Evolutionary conservation across 2,329 filamentous ascomycete genomes (phyloP), one percentile per base, ranked within the genome.

Genomic region (Daldinia eschscholtzii): DNA sequence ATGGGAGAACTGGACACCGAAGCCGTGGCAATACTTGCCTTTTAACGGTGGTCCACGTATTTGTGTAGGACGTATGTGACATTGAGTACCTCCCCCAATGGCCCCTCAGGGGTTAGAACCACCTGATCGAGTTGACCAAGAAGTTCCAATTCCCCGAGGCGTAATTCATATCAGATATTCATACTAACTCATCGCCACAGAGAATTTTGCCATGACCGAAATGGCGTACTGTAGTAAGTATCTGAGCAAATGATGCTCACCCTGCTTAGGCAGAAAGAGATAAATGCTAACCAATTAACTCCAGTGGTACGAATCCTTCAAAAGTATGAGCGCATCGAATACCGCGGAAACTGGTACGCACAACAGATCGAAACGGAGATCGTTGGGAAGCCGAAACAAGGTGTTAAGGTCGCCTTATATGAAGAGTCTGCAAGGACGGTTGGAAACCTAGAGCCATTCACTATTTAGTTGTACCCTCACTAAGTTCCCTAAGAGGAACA

Each of bases 191-290:
- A 2, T 13, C 12, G 20, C 18, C 18, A 57, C 4, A 57, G 53
- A 88, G 77, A 86, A 88, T 67, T 88, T 89, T 77, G 87, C 87
- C 3, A 83, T 85, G 76, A 84, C 86, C 2, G 86, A 88, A 77
- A 88, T 88, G 84, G 84, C 83, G 0, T 88, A 81, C 68, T 78
- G 75, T 52, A 68, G 81, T 83, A 70, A 77, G 81, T 79, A 30
- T n/a, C 35, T 12, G 28, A 41, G 20, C 10, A 20, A 48, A 0
- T 15, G n/a, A 26, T 26, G 26, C 20, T 12, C 18, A 5, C 18
- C 15, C n/a, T 10, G 46, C 12, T 10, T 18, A 1, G 20, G 2
- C 20, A 35, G 33, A 33, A 9, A 13, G 4, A 26, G 3, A 13
- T 30, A 35, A n/a, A 28, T 53, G 57, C 64, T 69, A 57, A 71